phyloP scores from a whole-genome alignment of 1,284 basidiomycete genomes.

The Stereum hirsutum region DNA sequence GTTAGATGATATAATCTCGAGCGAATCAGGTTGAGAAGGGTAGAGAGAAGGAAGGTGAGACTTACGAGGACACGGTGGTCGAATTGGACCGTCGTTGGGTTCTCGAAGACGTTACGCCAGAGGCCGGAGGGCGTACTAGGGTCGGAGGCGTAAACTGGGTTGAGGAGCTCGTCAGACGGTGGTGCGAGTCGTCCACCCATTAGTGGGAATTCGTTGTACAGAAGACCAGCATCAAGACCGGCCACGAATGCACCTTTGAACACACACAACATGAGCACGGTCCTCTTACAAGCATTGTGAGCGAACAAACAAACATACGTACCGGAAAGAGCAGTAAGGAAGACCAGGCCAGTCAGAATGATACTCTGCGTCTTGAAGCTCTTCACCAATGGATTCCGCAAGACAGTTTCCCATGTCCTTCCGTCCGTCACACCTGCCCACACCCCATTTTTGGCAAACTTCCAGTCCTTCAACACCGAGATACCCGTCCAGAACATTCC shows the following conservation, averaged over 20 bases:
- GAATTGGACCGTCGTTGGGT: constrained; percentile 97
- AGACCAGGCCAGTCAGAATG: constrained; percentile 67
- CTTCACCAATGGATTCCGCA: constrained; percentile 48
- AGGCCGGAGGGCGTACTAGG: constrained; percentile 58
- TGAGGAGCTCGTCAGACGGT: constrained; percentile 78
- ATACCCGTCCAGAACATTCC: constrained; percentile 88
- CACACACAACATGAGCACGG: no score
- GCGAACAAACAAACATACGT: no score
- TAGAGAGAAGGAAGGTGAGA: constrained; percentile 6
- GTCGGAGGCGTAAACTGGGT: constrained; percentile 62
- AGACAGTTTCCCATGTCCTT: constrained; percentile 37
- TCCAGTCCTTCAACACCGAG: constrained; percentile 74
- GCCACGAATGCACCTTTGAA: constrained; percentile 89
- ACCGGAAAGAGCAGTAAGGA: constrained; percentile 89
- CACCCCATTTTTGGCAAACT: constrained; percentile 41
- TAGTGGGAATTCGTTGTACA: constrained; percentile 97
- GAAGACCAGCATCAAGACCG: constrained; percentile 90
- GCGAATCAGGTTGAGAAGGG: not conserved
- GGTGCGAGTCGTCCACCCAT: constrained; percentile 91
- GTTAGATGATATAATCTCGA: constrained; percentile 4
- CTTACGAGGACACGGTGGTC: constrained; percentile 87
- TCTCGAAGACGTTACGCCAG: constrained; percentile 93
- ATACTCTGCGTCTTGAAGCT: constrained; percentile 55
- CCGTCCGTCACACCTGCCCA: constrained; percentile 33
- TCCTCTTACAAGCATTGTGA: no score